Percentiles rank a stretch among this genome's conserved stretches.
Conservation (phyloP, 495 filamentous ascomycete genomes). For the Filosporella fistucella region DNA sequence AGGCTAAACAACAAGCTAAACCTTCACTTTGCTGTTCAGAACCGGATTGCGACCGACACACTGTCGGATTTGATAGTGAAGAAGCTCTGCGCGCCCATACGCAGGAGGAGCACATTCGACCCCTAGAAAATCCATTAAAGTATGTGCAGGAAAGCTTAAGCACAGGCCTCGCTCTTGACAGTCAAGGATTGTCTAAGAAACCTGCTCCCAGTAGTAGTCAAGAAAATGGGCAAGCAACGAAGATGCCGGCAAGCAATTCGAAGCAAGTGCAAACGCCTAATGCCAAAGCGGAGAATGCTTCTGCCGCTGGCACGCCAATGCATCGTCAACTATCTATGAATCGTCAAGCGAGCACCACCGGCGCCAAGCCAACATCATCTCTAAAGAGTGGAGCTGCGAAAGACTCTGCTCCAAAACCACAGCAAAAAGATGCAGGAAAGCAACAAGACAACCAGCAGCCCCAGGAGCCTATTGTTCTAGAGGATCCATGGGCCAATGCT, state of each 20-base stretch:
- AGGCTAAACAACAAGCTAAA: slow-evolving; percentile 32
- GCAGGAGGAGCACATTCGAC: slow-evolving; percentile 49
- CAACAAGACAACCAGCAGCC: background rate
- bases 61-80: slow-evolving; percentile 46
- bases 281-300: slow-evolving; percentile 27
- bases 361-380: slow-evolving; percentile 20
- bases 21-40: slow-evolving; percentile 18
- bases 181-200: slow-evolving; percentile 35
- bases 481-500: slow-evolving; percentile 30
- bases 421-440: slow-evolving; percentile 13
- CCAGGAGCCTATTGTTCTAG: slow-evolving; percentile 17
- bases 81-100: slow-evolving; percentile 46
- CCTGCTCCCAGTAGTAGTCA: slow-evolving; percentile 7
- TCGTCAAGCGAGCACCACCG: slow-evolving; percentile 35
- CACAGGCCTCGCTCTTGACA: slow-evolving; percentile 37
- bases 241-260: slow-evolving; percentile 26
- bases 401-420: slow-evolving; percentile 15
- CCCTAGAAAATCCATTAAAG: slow-evolving; percentile 45
- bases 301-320: slow-evolving; percentile 35
- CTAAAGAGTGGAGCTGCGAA: slow-evolving; percentile 13
- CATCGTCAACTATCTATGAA: slow-evolving; percentile 44
- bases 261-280: slow-evolving; percentile 38
- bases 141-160: slow-evolving; percentile 44
- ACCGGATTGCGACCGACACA: slow-evolving; percentile 23
- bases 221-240: background rate